Conservation (phyloP, 345 rosid genomes). For the Passiflora organensis region DNA sequence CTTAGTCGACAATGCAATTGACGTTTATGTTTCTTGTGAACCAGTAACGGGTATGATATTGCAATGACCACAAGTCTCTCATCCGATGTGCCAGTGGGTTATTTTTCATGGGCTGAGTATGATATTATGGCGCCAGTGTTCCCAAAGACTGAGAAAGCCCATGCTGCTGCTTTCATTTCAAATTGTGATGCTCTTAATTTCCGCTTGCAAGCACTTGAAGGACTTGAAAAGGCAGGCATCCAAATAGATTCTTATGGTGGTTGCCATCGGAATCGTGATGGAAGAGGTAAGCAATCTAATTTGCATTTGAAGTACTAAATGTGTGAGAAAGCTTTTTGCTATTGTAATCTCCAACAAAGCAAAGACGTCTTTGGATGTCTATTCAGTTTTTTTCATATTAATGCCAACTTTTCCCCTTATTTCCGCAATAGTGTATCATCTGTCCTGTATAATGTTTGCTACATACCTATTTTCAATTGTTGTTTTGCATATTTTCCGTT, state of each 20-base stretch:
- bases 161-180: constrained; percentile 96
- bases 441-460: too few species aligned
- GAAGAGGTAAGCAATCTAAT: constrained; percentile 43
- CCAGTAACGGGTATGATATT: constrained; percentile 66
- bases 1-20: constrained; percentile 6
- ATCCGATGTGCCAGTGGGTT: constrained; percentile 98
- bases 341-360: neutral
- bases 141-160: constrained; percentile 75
- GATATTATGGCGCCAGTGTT: constrained; percentile 87
- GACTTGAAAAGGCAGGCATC: constrained; percentile 50
- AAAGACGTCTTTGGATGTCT: neutral
- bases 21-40: constrained; percentile 16
- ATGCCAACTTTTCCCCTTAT: neutral
- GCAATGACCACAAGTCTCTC: constrained; percentile 97
- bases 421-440: too few species aligned
- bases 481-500: neutral
- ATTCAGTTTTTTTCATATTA: neutral
- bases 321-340: too few species aligned
- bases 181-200: constrained; percentile 90
- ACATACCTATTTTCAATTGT: too few species aligned
- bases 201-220: constrained; percentile 78
- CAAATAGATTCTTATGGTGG: constrained; percentile 85
- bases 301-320: too few species aligned
- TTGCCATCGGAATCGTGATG: constrained; percentile 79
- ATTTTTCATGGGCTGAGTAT: constrained; percentile 98